phyloP scores from a whole-genome alignment of 192 early-diverging fungal genomes.

The Coemansia sp. region DNA sequence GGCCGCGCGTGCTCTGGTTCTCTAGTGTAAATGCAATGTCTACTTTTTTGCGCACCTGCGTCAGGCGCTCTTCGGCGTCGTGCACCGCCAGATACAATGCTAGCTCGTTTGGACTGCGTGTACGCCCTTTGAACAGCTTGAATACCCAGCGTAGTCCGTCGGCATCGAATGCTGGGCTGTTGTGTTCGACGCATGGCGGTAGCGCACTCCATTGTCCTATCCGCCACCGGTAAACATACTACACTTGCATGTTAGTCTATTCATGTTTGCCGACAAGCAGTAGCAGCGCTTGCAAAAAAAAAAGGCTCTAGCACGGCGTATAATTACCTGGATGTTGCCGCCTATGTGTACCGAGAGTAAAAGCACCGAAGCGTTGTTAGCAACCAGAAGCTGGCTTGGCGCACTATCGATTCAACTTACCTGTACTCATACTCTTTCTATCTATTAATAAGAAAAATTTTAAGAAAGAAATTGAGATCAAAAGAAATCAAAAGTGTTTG shows the following conservation, averaged over 20 bases:
- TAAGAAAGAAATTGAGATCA: no score
- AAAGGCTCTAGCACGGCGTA: no score
- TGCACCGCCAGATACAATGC: slow-evolving; percentile 45
- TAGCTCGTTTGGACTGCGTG: slow-evolving; percentile 39
- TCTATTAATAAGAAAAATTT: no score
- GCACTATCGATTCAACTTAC: no score
- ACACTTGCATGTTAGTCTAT: slow-evolving; percentile 4
- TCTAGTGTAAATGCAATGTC: slow-evolving; percentile 45
- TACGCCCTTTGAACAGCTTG: slow-evolving; percentile 51
- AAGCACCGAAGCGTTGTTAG: no score
- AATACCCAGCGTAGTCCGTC: slow-evolving; percentile 52
- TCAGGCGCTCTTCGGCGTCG: slow-evolving; percentile 28
- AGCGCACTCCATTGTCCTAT: slow-evolving; percentile 52
- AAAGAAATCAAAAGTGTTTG: no score
- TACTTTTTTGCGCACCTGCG: slow-evolving; percentile 33
- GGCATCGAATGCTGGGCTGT: slow-evolving; percentile 48
- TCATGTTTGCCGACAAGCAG: no score
- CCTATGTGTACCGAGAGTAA: no score
- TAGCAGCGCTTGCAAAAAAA: no score
- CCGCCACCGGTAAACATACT: slow-evolving; percentile 55
- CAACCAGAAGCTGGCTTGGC: no score
- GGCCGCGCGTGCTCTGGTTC: slow-evolving; percentile 30
- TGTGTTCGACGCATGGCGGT: slow-evolving; percentile 49
- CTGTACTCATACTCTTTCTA: no score
- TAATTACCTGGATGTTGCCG: no score